Conservation (phyloP, 192 early-diverging fungal species). For the Lunasporangiospora selenospora region DNA sequence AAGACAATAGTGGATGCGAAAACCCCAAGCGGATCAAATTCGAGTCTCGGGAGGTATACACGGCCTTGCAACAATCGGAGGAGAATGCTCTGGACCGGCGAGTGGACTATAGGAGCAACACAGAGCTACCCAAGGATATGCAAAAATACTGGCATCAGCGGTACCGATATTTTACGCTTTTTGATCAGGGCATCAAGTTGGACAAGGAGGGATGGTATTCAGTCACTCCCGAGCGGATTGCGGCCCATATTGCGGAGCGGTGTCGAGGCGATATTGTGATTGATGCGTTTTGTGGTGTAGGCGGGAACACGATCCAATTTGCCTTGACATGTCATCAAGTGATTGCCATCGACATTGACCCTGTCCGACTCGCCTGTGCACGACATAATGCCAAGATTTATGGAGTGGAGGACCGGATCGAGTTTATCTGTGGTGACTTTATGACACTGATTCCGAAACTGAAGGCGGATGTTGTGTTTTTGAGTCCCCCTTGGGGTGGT, state of each 20-base stretch:
- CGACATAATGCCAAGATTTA: conserved; percentile 88
- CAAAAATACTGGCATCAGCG: conserved; percentile 83
- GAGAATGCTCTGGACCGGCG: conserved; percentile 8
- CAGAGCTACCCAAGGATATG: conserved; percentile 27
- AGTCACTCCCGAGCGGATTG: conserved; percentile 92
- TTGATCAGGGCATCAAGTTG: conserved; percentile 86
- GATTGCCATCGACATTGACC: conserved; percentile 93
- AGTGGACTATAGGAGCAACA: conserved; percentile 8
- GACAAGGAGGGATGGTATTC: conserved; percentile 96
- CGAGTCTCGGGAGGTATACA: conserved; percentile 16
- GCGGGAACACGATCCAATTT: conserved; percentile 98
- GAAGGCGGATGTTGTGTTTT: conserved; percentile 87
- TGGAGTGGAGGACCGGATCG: conserved; percentile 89
- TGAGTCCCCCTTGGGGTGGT: conserved; percentile 98
- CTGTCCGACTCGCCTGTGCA: conserved; percentile 79
- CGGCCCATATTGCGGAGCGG: conserved; percentile 76
- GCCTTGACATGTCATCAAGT: conserved; percentile 87
- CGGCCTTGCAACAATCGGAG: conserved; percentile 13
- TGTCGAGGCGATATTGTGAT: conserved; percentile 71
- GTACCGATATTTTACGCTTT: conserved; percentile 82
- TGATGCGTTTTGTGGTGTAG: conserved; percentile 96
- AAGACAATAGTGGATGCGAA: neutral
- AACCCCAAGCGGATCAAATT: conserved; percentile 27
- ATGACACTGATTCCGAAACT: conserved; percentile 74
- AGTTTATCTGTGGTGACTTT: conserved; percentile 93